Evolutionary conservation across 192 early-diverging fungal species (phyloP).

Genomic region (Coemansia sp.): DNA sequence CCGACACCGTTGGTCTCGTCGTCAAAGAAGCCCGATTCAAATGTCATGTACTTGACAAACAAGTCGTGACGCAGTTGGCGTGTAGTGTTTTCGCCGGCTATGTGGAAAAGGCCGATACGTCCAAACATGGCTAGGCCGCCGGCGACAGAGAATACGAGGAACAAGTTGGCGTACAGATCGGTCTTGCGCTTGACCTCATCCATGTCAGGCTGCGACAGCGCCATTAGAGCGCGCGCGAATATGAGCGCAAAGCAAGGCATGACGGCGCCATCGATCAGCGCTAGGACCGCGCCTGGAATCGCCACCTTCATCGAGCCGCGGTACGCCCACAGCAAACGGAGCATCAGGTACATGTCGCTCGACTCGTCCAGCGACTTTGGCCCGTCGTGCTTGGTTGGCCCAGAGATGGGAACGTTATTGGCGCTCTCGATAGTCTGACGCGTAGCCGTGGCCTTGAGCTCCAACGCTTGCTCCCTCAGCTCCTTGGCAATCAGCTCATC

Average conservation of each 20-base stretch:
- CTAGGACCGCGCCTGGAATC: constrained; percentile 33
- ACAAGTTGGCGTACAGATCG: constrained; percentile 45
- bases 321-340: constrained; percentile 26
- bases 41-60: constrained; percentile 68
- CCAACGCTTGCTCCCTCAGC: constrained; percentile 44
- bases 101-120: constrained; percentile 59
- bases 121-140: constrained; percentile 59
- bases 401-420: not conserved
- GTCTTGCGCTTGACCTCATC: constrained; percentile 34
- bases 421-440: constrained; percentile 34
- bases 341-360: constrained; percentile 32
- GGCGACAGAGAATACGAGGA: constrained; percentile 54
- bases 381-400: not conserved
- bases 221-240: constrained; percentile 50
- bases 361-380: constrained; percentile 23
- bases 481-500: constrained; percentile 45
- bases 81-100: constrained; percentile 67
- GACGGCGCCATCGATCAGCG: constrained; percentile 63
- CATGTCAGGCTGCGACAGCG: constrained; percentile 25
- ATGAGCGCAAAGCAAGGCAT: constrained; percentile 82
- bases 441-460: constrained; percentile 34
- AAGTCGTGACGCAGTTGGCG: constrained; percentile 60
- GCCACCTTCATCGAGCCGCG: constrained; percentile 31
- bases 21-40: constrained; percentile 79
- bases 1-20: constrained; percentile 68